Percentiles rank a stretch among this genome's conserved stretches.
Conservation (phyloP, 495 filamentous ascomycete species). For the Penicillium bialowiezense region DNA sequence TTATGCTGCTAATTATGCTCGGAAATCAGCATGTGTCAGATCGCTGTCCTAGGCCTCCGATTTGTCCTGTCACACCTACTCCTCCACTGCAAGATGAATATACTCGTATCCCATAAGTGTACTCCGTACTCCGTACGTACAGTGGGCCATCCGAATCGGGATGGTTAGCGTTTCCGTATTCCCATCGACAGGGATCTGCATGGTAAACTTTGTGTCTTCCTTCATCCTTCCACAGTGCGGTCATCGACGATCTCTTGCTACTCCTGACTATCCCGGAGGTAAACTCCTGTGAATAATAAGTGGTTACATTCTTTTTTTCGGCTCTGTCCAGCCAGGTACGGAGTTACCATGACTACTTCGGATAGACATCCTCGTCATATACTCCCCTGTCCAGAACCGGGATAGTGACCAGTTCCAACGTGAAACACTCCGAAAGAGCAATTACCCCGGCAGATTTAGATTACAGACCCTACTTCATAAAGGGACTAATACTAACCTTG, state of each 20-base stretch:
- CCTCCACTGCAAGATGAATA: too few relatives aligned
- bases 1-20: background rate
- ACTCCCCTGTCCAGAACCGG: background rate
- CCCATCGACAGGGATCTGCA: conserved; percentile 1
- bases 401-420: background rate
- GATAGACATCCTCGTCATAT: too few relatives aligned
- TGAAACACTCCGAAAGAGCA: conserved; percentile 1
- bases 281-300: background rate
- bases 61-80: too few relatives aligned
- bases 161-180: background rate
- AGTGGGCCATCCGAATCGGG: background rate
- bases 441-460: background rate
- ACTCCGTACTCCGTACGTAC: too few relatives aligned
- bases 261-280: background rate
- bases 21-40: conserved; percentile 7
- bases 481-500: too few relatives aligned
- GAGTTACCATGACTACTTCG: too few relatives aligned
- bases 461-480: too few relatives aligned
- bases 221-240: background rate
- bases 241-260: background rate
- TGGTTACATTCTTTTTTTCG: too few relatives aligned
- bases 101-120: too few relatives aligned
- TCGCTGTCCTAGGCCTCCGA: conserved; percentile 19
- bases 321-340: too few relatives aligned
- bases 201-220: conserved; percentile 1